Evolutionary conservation across 371 early-diverging fungal species (phyloP), one percentile per base, ranked within the genome.

Genomic region (Mortierella sp.): DNA sequence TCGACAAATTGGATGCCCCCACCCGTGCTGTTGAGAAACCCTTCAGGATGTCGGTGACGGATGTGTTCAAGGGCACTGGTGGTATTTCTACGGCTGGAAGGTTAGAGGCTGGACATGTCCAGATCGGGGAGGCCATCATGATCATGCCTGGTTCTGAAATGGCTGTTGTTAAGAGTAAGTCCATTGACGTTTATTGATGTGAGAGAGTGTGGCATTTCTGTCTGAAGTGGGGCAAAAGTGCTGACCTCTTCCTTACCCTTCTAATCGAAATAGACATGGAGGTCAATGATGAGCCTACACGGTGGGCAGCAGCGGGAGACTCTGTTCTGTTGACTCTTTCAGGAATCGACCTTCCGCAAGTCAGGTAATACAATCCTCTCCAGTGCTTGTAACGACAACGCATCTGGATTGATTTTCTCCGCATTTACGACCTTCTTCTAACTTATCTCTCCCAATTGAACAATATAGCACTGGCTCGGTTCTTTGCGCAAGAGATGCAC

Each of bases 241-340:
- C 13, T 46, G 13, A 46, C 46, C 9, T 71, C 37, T 51, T 5
- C 21, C 24, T 40, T 54, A 44, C 8, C 28, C 10, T 55, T 14
- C 0, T 28, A 16, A 59, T 24, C 31, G 50, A 34, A 57, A 43
- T 83, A 94, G 94, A 92, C 3, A 90, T 96, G 81, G 96, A 96
- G 75, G 91, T 94, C 2, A 92, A 92, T 71, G 93, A 95, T 69
- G 93, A 93, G 71, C 75, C 92, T 0, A 90, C 92, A 10, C 91
- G 92, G 69, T 98, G 97, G 97, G 98, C 97, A 11, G 98, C 92
- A 5, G 98, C 98, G 8, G 98, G 99, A 44, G 99, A 98, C 86
- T 93, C 93, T n/a, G 95, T 97, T 0, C 81, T 94, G 24, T 88
- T 97, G 86, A 93, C 94, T 3, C 86, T 98, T 37, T 81, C 91